Evolutionary conservation across 331 rosid species (phyloP), one percentile per base, ranked within the genome.

Genomic region (Malus hybrid): DNA sequence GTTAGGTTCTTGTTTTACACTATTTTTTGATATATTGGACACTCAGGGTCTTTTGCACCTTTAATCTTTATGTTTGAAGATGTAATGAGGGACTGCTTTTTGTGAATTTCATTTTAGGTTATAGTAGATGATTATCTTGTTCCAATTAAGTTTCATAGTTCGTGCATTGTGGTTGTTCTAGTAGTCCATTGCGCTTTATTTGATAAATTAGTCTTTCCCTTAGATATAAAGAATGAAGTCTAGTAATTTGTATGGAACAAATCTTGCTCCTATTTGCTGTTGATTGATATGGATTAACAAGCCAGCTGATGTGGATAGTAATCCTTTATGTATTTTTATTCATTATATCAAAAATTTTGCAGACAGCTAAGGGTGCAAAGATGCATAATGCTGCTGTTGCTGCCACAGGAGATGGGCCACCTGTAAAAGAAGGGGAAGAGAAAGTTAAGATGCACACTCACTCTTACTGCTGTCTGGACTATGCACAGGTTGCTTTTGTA

Each of bases 361-460:
- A 95, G 99, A 92, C 97, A 18, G 99, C 93, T 24, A 95, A 95
- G 82, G 97, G 99, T 63, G 97, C 97, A 56, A 95, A 95, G 83
- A 86, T 95, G 73, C 89, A 84, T 77, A 95, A 91, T 76, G 97
- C 97, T 77, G 96, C 99, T 19, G 92, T 94, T 20, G 97, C 98
- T 66, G 97, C 97, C 81, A 85, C 97, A 57, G 90, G 80, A 44
- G 99, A 94, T 69, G 87, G 93, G 63, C 88, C 81, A 32, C 75
- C 58, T 63, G 32, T 39, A 34, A 92, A 92, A 80, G 99, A 95
- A 71, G 98, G 98, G 77, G 99, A 95, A 68, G 99, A 95, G 83
- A 92, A 95, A 86, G 86, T 95, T 83, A 92, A 92, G 87, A 78
- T 92, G 88, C 97, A 95, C 80, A 95, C 99, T 33, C 99, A 95